Evolutionary conservation across 2,329 filamentous ascomycete genomes (phyloP), one percentile per base, ranked within the genome.

Genomic region (Camillea tinctor): DNA sequence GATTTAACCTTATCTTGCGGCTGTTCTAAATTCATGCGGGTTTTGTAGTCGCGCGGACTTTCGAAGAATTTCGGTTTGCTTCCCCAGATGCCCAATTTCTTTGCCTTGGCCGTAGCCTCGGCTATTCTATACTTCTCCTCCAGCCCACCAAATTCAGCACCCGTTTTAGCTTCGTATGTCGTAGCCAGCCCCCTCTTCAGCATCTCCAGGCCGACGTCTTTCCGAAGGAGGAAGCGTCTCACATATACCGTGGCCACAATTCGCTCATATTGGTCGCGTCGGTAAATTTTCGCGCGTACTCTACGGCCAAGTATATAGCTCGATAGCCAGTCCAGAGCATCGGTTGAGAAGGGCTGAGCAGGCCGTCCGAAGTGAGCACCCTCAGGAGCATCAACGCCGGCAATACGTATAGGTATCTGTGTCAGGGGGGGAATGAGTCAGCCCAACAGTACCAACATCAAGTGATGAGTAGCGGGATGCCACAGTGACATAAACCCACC

Each of bases 381-480:
- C 77, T 99, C 95, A 1, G 95, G 95, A 11, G 96, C 95, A 75
- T 99, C 95, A 57, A 99, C 80, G 54, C 95, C 95, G 17, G 95
- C 95, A 59, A 99, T 83, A 24, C 95, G 91, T 59, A 99, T 84
- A 55, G 93, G 87, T 67, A 99, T 91, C 90, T 96, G 70, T 19
- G 40, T 23, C 26, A 24, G 26, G 23, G 52, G 30, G 62, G 40
- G 23, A 19, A 49, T 19, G 15, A 26, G 49, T 67, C 50, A 65
- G 54, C 53, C 50, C 36, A 15, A 44, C 57, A 8, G 30, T 19
- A 40, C 23, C 13, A 30, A 20, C 17, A 40, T 30, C 13, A 30
- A 20, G 48, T 17, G 5, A n/a, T 20, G 11, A 51, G 11, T 13
- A 20, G n/a, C 30, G 52, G n/a, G 11, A 40, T 5, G 2, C 23